These are phyloP conservation scores for Vaccinium myrtillus DNA, from an alignment of 148 eudicot genomes.

Conservation along the genomic window DNA sequence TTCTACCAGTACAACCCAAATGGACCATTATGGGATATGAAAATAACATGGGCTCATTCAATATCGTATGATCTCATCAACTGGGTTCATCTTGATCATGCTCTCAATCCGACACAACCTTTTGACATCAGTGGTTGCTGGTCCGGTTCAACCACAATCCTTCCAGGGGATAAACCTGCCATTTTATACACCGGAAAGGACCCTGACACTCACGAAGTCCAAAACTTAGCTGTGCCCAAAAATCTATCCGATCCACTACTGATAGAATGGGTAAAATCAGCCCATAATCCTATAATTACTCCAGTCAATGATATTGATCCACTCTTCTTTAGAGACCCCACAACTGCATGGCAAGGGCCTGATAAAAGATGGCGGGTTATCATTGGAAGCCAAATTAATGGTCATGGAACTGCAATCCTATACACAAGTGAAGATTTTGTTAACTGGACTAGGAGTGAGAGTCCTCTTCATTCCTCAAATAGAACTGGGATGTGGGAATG, in stretches of 20 bases:
- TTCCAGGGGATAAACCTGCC: slow-evolving; percentile 37
- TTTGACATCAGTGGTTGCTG: slow-evolving; percentile 50
- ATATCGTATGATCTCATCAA: slow-evolving; percentile 53
- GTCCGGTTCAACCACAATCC: slow-evolving; percentile 59
- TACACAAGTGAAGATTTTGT: slow-evolving; percentile 30
- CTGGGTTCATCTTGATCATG: slow-evolving; percentile 46
- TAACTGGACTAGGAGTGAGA: slow-evolving; percentile 15
- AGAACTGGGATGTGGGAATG: slow-evolving; percentile 33
- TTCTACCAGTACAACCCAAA: slow-evolving; percentile 39
- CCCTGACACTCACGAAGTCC: slow-evolving; percentile 21
- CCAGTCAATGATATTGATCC: slow-evolving; percentile 18
- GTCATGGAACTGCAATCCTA: slow-evolving; percentile 20
- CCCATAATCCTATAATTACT: slow-evolving; percentile 35
- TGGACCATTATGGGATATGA: slow-evolving; percentile 18
- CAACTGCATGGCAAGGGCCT: slow-evolving; percentile 41
- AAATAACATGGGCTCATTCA: slow-evolving; percentile 40
- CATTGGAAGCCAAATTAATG: slow-evolving; percentile 22
- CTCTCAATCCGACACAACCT: slow-evolving; percentile 34
- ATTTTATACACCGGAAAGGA: slow-evolving; percentile 45
- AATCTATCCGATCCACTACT: slow-evolving; percentile 50
- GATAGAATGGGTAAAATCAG: slow-evolving; percentile 45
- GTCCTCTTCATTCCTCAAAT: slow-evolving; percentile 23
- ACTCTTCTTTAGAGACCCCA: slow-evolving; percentile 32
- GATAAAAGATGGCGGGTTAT: slow-evolving; percentile 26
- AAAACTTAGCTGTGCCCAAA: slow-evolving; percentile 51